These are phyloP conservation scores for Pseudocercospora ulei DNA, from an alignment of 2,329 filamentous ascomycete genomes.

Conservation along the genomic window DNA sequence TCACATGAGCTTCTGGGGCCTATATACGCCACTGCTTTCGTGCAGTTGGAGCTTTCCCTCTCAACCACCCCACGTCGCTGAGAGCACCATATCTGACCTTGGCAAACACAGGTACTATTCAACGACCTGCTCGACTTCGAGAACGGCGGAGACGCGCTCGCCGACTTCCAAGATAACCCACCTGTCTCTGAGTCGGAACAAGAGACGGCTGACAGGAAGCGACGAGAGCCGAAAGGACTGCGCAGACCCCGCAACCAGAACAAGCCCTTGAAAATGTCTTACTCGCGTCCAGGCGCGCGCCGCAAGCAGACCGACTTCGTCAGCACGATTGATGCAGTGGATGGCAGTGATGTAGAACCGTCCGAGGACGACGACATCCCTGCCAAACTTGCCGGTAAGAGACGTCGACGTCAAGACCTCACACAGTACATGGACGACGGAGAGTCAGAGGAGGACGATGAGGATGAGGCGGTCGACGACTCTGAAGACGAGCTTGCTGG, in stretches of 20 bases:
- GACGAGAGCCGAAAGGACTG: slow-evolving; percentile 2
- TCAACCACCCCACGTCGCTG: neutral
- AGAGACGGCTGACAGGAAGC: slow-evolving; percentile 7
- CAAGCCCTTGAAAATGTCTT: slow-evolving; percentile 22
- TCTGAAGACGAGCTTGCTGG: slow-evolving; percentile 21
- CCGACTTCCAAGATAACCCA: slow-evolving; percentile 33
- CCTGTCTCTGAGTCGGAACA: slow-evolving; percentile 15
- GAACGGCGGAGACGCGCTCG: slow-evolving; percentile 42
- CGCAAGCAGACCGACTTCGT: slow-evolving; percentile 24
- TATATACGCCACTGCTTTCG: neutral
- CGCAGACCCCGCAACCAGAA: slow-evolving; percentile 12
- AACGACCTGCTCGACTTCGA: slow-evolving; percentile 39
- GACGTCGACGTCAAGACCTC: slow-evolving; percentile 22
- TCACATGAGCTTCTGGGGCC: neutral
- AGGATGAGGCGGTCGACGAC: slow-evolving; percentile 17
- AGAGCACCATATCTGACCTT: neutral
- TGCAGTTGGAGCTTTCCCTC: neutral
- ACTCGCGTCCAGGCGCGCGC: slow-evolving; percentile 22
- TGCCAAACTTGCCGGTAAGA: slow-evolving; percentile 19
- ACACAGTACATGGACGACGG: slow-evolving; percentile 23
- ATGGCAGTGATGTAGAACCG: slow-evolving; percentile 23
- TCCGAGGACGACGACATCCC: slow-evolving; percentile 21
- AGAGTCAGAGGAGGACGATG: slow-evolving; percentile 24
- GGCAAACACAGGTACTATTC: slow-evolving; percentile 37
- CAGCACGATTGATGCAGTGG: slow-evolving; percentile 26